Evolutionary conservation across 768 basidiomycete genomes (phyloP), one percentile per base, ranked within the genome.

Genomic region (Myochromella boudieri): DNA sequence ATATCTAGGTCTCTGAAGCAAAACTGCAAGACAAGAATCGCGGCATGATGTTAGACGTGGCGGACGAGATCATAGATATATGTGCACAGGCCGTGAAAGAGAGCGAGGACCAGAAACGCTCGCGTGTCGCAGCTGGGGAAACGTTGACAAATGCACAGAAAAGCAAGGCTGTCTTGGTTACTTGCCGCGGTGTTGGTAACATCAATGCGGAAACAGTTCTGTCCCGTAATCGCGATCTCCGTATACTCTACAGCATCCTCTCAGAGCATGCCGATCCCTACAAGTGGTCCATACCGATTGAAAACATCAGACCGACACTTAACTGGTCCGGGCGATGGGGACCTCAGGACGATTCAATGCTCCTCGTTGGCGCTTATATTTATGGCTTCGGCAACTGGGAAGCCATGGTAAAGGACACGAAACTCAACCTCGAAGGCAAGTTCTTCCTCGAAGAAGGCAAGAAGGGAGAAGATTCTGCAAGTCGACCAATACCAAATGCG

Each of bases 351-450:
- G 97, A 99, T 64, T 85, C 95, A 3, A 91, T 94, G 83, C 76
- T 99, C 14, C 80, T 99, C 28, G 86, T 97, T 37, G 97, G 97
- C 27, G 92, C 97, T 8, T 97, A 78, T 73, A 60, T 87, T 15
- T 87, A 98, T 57, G 97, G 97, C 15, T 95, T 98, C 62, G 95
- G 95, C 11, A 91, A 88, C 60, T 99, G 97, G 97, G 97, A 98
- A 61, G 78, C 80, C 20, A 98, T 98, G 77, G 81, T 83, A 46
- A 91, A 94, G 68, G 97, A 99, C 63, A 65, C 81, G 10, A 81
- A 81, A 49, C 82, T 99, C 10, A 82, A 84, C 2, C 76, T 99
- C 11, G 79, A 83, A 1, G 92, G 87, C 65, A 97, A 97, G 63
- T 95, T 99, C 72, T 98, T 97, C 82, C 76, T 99, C 42, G 97